Base-by-base conservation (phyloP, 345 rosid genomes). In the Murraya koenigii region DNA sequence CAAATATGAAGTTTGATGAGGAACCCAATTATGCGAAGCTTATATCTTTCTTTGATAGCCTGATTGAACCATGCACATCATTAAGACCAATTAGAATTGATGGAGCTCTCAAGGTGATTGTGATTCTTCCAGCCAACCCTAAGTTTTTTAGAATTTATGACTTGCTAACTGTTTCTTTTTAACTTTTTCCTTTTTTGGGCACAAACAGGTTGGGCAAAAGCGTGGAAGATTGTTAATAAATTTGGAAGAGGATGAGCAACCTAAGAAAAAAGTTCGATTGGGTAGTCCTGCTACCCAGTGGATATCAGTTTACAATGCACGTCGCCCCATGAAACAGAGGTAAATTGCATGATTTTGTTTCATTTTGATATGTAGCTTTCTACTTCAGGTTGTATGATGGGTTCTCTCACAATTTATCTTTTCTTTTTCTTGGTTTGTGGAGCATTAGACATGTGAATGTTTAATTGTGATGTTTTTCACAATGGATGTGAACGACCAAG, bases 291-390 rank as follows among this genome's bases (percentile, higher is more conserved):
- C 99, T 75, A 89, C 91, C 22, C 99, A 95, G 81, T 93, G 99
- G 98, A 88, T 92, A 72, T 93, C 95, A 74, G 97, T 95, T 66
- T 92, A 95, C 81, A 92, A 89, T 84, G 94, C 97, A 35, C 97
- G 93, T 47, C 92, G 91, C 70, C 97, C 99, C 61, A 95, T 95
- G 97, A 95, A 95, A 87, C 99, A 95, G 80, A 86, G 98, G 96
- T 92, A 80, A 63, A 38, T 54, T 59, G n/a, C 41, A 49, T 39
- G 38, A 44, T 26, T 74, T 63, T 15, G 15, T 75, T 65, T 44
- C 38, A 54, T 73, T 44, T 52, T 56, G 32, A 52, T 15, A 59
- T 39, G 30, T 33, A 19, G 26, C 36, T 73, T 60, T 71, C 68
- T 22, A 13, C 39, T 66, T 49, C 7, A 59, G 55, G 55, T 71